Base-by-base conservation (phyloP, 2,329 filamentous ascomycete species). In the Didymella arachidicola region DNA sequence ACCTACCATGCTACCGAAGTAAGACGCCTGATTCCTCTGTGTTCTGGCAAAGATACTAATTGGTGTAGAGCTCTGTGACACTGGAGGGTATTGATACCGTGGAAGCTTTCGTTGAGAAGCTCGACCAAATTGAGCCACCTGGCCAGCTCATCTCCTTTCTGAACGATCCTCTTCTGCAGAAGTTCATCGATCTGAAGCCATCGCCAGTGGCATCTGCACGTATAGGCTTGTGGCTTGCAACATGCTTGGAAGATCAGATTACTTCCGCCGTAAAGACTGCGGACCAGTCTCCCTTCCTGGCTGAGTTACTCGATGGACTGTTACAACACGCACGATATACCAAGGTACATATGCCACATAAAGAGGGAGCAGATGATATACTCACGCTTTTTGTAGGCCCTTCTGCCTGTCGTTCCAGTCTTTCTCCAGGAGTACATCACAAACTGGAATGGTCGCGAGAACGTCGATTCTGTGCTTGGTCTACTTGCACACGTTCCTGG, bases 101-200 rank as follows among this genome's bases (percentile, higher is more conserved):
- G 12, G 81, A 86, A 25, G 82, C 86, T 48, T 89, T 96, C 59
- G 88, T 92, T 6, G 84, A 85, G 43, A 89, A 86, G 56, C 77
- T 96, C 8, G 91, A 96, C 66, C 90, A 84, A 64, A 87, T 96
- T 26, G 90, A 95, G 74, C 79, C 93, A 39, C 92, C 92, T 0
- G 93, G 90, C 62, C 92, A 96, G 75, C 81, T 96, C 2, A 87
- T 93, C 39, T 90, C 92, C 5, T 87, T 91, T 4, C 79, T 96
- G 14, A 86, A 85, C 2, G 90, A 96, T 69, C 89, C 89, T 3
- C 80, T 96, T 29, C 83, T 94, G 1, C 91, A 94, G 72, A 95
- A 94, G 71, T 85, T 81, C 53, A 81, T 94, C 25, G 79, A 92
- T 32, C 78, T 90, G n/a, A 74, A 61, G 7, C 70, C 75, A 12